Evolutionary conservation across 2,329 filamentous ascomycete species (phyloP), one percentile per base, ranked within the genome.

Genomic region (Pseudopyricularia cyperi): DNA sequence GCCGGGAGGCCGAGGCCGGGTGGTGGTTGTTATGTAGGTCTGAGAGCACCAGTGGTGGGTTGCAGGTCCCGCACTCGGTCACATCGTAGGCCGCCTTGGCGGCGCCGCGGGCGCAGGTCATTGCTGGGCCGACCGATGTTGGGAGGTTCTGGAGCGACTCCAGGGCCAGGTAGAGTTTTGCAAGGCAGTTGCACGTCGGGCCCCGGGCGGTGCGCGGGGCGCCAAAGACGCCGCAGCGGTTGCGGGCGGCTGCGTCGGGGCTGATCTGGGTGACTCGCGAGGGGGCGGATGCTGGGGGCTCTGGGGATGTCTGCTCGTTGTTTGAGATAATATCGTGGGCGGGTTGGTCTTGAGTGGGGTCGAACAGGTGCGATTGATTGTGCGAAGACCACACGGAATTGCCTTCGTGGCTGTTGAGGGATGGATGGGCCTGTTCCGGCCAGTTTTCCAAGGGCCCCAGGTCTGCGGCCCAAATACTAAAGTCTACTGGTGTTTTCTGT

Each of bases 41-140:
- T n/a, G n/a, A n/a, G n/a, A n/a, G n/a, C n/a, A n/a, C n/a, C n/a
- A n/a, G n/a, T 33, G 66, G 62, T 24, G 67, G 63, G 50, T 70
- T 71, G 64, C 79, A 83, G 15, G 63, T 56, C 1, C 66, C 60
- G 59, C 79, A 83, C 56, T 70, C 66, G 49, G 80, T 69, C 17
- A 73, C 70, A 35, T 75, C 65, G 60, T 80, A 72, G 1, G 75
- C 76, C 1, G 70, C 64, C 52, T 67, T 71, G 32, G 71, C 67
- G 3, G 76, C 74, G 49, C 66, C 60, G 6, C 76, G 72, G 11
- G 74, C 71, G 39, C 72, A 66, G 17, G 65, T 61, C 59, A 80
- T 73, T 15, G 75, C 75, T 2, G 66, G 59, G 33, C 65, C 63
- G 17, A 78, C 66, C 39, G 73, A 67, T 3, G 57, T 56, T 1